Base-by-base conservation (phyloP, 1,139 yeast genomes). In the Kurtzmaniella quercitrusa region DNA sequence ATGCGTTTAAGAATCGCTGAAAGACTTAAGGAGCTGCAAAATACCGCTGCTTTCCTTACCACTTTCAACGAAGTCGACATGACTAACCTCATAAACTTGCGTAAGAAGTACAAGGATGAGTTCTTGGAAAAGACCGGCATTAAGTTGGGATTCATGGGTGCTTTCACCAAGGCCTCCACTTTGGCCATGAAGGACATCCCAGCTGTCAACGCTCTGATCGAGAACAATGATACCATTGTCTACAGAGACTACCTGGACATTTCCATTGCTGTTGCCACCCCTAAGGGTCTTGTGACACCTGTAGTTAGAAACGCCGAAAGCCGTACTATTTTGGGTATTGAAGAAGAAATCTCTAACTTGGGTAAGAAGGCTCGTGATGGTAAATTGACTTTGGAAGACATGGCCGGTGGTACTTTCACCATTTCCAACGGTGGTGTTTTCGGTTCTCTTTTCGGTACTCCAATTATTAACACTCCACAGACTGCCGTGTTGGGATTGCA, bases 331-430 rank as follows among this genome's bases (percentile, higher is more conserved):
- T 74, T 93, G 58, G 98, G 88, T 51, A 85, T 93, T 56, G 99
- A 93, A 73, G 68, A 84, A 60, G 97, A 89, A 68, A 91, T 93
- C 55, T 63, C 82, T 47, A 70, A 73, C 55, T 78, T 93, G 62
- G 95, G 98, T 70, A 75, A 75, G 65, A 93, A 90, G 74, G 98
- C 98, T 52, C 88, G 98, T 70, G 98, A 93, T 65, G 94, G 94
- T 62, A 91, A 93, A 75, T 81, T 93, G 63, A 87, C 98, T 46
- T 75, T 93, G 56, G 99, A 93, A 76, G 99, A 93, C 69, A 93
- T 94, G 98, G 82, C 97, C 50, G 98, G 99, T 67, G 99, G 99
- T 68, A 91, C 98, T 50, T 91, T 93, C 77, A 93, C 99, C 62
- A 93, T 93, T 61, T 93, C 98, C 48, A 93, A 93, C 74, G 99